phyloP scores from a whole-genome alignment of 75 land plant species.

The Larix kaempferi region DNA sequence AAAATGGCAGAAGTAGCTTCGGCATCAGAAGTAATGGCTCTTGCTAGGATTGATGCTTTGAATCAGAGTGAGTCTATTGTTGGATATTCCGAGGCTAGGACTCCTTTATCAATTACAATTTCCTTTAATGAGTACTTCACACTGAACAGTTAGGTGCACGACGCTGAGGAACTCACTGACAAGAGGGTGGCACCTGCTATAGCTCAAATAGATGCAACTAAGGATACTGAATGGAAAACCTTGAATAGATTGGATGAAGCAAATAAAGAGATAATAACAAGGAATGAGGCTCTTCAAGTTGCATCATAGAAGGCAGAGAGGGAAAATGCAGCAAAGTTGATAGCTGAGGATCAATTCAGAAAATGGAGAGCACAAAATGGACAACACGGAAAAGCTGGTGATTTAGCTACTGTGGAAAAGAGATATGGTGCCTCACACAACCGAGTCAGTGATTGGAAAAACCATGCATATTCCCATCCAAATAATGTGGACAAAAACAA shows the following conservation, averaged over 20 bases:
- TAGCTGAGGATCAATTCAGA: conserved; percentile 18
- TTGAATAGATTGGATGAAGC: too few relatives aligned
- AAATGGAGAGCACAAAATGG: conserved; percentile 12
- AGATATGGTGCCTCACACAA: not conserved
- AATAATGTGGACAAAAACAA: too few relatives aligned
- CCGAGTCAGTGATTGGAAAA: too few relatives aligned
- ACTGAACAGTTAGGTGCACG: too few relatives aligned
- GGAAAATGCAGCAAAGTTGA: conserved; percentile 33
- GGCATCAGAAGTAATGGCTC: conserved; percentile 14
- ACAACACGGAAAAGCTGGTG: not conserved
- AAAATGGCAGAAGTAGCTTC: conserved; percentile 6
- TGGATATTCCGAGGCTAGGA: too few relatives aligned
- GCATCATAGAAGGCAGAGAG: conserved; percentile 21
- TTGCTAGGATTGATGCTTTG: conserved; percentile 10
- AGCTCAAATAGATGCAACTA: too few relatives aligned
- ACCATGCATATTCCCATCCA: too few relatives aligned
- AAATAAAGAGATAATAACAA: conserved; percentile 14
- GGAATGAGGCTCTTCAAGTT: conserved; percentile 9
- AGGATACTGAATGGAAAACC: too few relatives aligned
- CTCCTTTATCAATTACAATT: too few relatives aligned
- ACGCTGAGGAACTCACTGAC: too few relatives aligned
- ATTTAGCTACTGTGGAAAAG: not conserved
- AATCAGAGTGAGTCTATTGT: not conserved
- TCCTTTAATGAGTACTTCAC: too few relatives aligned
- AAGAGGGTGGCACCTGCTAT: too few relatives aligned